A percentile compares a stretch with the other conserved stretches of the same genome.
These are phyloP conservation scores for Coffea eugenioides DNA, from an alignment of 257 asterid genomes.

Conservation along the genomic window DNA sequence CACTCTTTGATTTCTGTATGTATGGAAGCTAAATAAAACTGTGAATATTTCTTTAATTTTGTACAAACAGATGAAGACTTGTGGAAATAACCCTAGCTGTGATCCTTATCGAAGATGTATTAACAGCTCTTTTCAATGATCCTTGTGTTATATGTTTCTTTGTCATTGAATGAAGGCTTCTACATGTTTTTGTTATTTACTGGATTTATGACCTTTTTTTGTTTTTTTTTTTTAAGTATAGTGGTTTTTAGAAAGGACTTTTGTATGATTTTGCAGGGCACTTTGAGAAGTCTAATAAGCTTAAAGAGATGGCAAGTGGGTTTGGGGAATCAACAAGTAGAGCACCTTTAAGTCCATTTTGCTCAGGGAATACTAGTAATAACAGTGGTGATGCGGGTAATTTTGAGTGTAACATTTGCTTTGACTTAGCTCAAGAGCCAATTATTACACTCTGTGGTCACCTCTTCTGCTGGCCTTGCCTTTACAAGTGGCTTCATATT, in stretches of 20 bases:
- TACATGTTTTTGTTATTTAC: neutral
- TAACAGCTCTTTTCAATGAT: neutral
- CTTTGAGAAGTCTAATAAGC: neutral
- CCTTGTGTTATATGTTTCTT: neutral
- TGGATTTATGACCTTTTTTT: neutral
- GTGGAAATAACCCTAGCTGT: neutral
- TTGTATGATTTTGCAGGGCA: constrained; percentile 15
- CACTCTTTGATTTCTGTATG: too few species aligned
- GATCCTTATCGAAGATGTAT: neutral
- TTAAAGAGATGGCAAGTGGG: constrained; percentile 45
- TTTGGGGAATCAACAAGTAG: constrained; percentile 54
- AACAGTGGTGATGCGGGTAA: constrained; percentile 51
- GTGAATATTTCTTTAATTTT: too few species aligned
- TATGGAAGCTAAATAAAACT: too few species aligned
- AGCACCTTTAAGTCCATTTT: constrained; percentile 45
- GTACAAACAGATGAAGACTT: too few species aligned
- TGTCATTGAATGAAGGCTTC: neutral
- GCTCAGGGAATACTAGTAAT: constrained; percentile 30
- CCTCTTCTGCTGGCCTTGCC: constrained; percentile 77
- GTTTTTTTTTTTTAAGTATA: neutral
- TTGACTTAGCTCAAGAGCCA: constrained; percentile 70
- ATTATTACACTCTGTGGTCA: constrained; percentile 71
- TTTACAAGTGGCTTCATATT: constrained; percentile 61
- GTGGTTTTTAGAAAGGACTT: neutral
- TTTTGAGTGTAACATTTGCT: constrained; percentile 72